phyloP scores from a whole-genome alignment of 352 stramenopile genomes.

The Phytopythium vexans region DNA sequence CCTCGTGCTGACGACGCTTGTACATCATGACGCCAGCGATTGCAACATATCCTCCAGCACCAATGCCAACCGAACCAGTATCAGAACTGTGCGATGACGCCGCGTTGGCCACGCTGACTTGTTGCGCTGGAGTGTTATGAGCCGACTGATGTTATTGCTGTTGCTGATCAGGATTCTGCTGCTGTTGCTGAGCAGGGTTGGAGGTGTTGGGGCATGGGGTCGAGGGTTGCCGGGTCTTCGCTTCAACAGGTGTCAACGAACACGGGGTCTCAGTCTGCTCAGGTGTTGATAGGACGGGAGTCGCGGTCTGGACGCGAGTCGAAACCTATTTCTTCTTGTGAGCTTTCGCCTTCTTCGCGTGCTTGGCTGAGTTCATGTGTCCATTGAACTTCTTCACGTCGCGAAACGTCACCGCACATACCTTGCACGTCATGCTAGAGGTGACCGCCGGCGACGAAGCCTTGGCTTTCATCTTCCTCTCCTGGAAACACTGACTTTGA shows the following conservation, averaged over 20 bases:
- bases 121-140: slow-evolving; percentile 6
- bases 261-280: neutral
- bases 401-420: slow-evolving; percentile 52
- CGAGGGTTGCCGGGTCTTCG: neutral
- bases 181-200: slow-evolving; percentile 8
- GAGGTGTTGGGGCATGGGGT: neutral
- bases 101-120: slow-evolving; percentile 8
- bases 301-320: too few relatives aligned
- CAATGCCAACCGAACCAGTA: neutral
- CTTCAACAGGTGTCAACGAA: neutral
- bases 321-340: slow-evolving; percentile 39
- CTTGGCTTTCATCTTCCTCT: slow-evolving; percentile 10
- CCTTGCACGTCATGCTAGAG: slow-evolving; percentile 41
- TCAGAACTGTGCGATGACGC: slow-evolving; percentile 1
- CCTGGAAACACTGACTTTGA: too few relatives aligned
- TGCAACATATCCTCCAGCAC: slow-evolving; percentile 10
- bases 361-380: slow-evolving; percentile 86
- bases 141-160: too few relatives aligned
- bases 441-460: slow-evolving; percentile 5
- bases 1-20: slow-evolving; percentile 11
- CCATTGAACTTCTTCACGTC: slow-evolving; percentile 83
- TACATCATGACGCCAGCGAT: slow-evolving; percentile 16
- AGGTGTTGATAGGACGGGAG: too few relatives aligned
- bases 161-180: too few relatives aligned
- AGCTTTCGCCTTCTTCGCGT: slow-evolving; percentile 66